phyloP scores from a whole-genome alignment of 306 rosid species.

The Quercus parvula region DNA sequence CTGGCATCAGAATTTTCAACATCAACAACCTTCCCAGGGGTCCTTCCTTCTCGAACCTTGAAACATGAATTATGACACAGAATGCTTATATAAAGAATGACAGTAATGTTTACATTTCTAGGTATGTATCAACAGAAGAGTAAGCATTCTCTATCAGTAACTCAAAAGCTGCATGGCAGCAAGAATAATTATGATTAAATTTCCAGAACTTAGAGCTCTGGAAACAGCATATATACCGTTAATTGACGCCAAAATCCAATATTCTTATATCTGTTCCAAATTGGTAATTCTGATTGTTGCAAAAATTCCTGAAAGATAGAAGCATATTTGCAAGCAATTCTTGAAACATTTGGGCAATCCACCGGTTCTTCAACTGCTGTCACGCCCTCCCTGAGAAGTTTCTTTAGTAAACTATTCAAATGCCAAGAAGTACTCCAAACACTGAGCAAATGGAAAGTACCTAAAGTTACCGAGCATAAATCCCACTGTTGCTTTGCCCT shows the following conservation, averaged over 20 bases:
- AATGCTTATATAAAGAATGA: conserved; percentile 2
- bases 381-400: conserved; percentile 81
- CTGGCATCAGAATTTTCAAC: conserved; percentile 42
- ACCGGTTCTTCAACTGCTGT: conserved; percentile 92
- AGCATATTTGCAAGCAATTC: conserved; percentile 70
- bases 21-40: conserved; percentile 42
- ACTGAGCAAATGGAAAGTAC: conserved; percentile 38
- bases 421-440: conserved; percentile 19
- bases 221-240: conserved; percentile 49
- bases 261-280: conserved; percentile 93
- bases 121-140: not conserved
- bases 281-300: conserved; percentile 67
- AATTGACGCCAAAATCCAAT: conserved; percentile 95
- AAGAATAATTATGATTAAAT: not conserved
- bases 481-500: conserved; percentile 83
- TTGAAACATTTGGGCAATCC: conserved; percentile 88
- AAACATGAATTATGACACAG: conserved; percentile 2
- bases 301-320: conserved; percentile 84
- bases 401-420: conserved; percentile 28
- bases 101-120: not conserved
- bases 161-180: conserved; percentile 1
- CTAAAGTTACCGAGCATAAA: conserved; percentile 96
- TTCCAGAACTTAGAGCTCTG: not conserved
- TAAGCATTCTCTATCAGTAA: not conserved
- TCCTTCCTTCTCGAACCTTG: conserved; percentile 95